phyloP scores from a whole-genome alignment of 176 grass and related monocot species.

The Phoenix roebelenii region DNA sequence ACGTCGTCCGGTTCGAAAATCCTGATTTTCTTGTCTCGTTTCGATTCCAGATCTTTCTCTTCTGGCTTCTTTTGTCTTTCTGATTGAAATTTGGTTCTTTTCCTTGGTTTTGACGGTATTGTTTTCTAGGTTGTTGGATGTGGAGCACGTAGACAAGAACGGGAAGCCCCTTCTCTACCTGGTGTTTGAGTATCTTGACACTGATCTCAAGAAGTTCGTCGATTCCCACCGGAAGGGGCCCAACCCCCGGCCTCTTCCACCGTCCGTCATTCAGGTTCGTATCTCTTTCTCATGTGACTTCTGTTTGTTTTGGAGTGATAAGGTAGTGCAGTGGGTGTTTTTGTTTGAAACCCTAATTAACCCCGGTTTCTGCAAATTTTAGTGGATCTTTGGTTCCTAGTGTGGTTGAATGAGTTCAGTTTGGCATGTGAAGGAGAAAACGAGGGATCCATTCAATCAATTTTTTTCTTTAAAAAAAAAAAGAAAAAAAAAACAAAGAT shows the following conservation, averaged over 20 bases:
- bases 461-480: too few species aligned
- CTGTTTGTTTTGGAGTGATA: too few species aligned
- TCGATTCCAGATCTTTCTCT: not conserved
- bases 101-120: not conserved
- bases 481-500: too few species aligned
- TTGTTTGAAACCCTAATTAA: too few species aligned
- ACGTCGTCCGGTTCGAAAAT: conserved; percentile 53
- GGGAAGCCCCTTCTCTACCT: conserved; percentile 76
- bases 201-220: conserved; percentile 86
- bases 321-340: too few species aligned
- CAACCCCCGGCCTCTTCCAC: conserved; percentile 36
- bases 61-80: not conserved
- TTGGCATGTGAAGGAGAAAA: too few species aligned
- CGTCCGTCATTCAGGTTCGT: conserved; percentile 46
- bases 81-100: not conserved
- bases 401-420: too few species aligned
- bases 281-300: not conserved
- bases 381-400: too few species aligned
- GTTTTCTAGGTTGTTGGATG: conserved; percentile 49
- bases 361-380: too few species aligned
- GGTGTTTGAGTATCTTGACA: conserved; percentile 89
- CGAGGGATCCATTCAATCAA: too few species aligned
- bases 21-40: too few species aligned
- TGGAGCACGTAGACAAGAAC: conserved; percentile 65
- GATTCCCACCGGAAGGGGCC: conserved; percentile 46